A percentile compares a stretch with the other conserved stretches of the same genome.
Conservation (phyloP, 352 stramenopile species). For the Phytophthora melonis region DNA sequence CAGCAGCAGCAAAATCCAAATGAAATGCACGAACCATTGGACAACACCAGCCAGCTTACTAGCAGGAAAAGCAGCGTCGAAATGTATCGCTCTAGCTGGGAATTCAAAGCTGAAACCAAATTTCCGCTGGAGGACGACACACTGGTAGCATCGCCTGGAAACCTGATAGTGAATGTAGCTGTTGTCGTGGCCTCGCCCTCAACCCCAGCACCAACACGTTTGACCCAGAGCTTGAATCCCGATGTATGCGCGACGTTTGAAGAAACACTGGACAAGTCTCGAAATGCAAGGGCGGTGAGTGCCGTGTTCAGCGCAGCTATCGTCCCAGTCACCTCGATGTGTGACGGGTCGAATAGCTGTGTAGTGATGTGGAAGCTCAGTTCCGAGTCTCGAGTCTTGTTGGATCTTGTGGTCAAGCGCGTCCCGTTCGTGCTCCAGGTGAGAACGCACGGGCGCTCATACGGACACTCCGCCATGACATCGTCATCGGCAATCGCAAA, state of each 20-base stretch:
- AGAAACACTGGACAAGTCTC: constrained; percentile 35
- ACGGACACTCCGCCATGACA: constrained; percentile 57
- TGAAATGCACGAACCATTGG: constrained; percentile 60
- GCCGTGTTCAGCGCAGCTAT: constrained; percentile 44
- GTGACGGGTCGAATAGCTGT: constrained; percentile 50
- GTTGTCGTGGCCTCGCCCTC: constrained; percentile 13
- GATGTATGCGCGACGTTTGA: constrained; percentile 32
- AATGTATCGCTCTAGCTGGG: constrained; percentile 45
- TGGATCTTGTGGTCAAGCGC: constrained; percentile 34
- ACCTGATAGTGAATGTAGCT: constrained; percentile 45
- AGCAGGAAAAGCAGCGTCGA: constrained; percentile 44
- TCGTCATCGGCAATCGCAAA: constrained; percentile 60
- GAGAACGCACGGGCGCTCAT: constrained; percentile 60
- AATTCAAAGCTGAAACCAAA: constrained; percentile 34
- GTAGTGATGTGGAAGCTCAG: constrained; percentile 41
- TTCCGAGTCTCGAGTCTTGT: constrained; percentile 17
- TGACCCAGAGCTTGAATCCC: constrained; percentile 56
- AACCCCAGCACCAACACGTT: constrained; percentile 26
- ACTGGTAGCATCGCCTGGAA: constrained; percentile 13
- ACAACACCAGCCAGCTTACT: constrained; percentile 51
- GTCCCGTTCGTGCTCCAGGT: constrained; percentile 42
- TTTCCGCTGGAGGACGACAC: constrained; percentile 10
- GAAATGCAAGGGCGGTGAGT: constrained; percentile 52
- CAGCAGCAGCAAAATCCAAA: constrained; percentile 70
- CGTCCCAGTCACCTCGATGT: constrained; percentile 56